phyloP scores from a whole-genome alignment of 164 flowering plant genomes.

The Malania oleifera region DNA sequence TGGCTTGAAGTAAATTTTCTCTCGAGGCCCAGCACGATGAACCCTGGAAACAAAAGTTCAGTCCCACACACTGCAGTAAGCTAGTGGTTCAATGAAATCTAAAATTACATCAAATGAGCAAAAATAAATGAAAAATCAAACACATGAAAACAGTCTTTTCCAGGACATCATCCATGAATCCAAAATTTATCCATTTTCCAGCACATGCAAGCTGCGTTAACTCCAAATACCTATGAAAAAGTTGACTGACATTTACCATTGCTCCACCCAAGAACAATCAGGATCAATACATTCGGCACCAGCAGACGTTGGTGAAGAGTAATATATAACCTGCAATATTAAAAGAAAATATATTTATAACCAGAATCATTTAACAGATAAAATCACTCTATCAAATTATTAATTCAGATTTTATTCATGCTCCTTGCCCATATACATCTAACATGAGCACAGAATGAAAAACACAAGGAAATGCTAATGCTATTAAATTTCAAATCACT shows the following conservation, averaged over 20 bases:
- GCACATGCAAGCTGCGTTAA: slow-evolving; percentile 2
- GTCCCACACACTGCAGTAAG: slow-evolving; percentile 3
- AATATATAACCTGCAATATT: slow-evolving; percentile 59
- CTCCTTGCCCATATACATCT: too few relatives aligned
- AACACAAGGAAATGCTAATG: too few relatives aligned
- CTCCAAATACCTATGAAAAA: not conserved
- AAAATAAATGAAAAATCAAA: not conserved
- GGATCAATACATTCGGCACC: slow-evolving; percentile 97
- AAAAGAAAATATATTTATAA: not conserved
- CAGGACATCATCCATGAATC: not conserved
- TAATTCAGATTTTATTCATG: too few relatives aligned
- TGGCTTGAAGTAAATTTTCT: slow-evolving; percentile 78
- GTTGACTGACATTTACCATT: slow-evolving; percentile 49
- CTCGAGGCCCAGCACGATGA: slow-evolving; percentile 92
- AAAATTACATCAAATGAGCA: not conserved
- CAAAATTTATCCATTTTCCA: not conserved
- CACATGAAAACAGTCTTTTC: not conserved
- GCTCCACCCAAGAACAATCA: slow-evolving; percentile 87
- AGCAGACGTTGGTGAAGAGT: slow-evolving; percentile 82
- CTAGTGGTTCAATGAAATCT: not conserved
- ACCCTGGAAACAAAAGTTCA: slow-evolving; percentile 50
- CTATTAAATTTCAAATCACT: too few relatives aligned
- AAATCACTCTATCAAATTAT: not conserved
- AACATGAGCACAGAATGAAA: too few relatives aligned
- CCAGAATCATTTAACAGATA: not conserved